A percentile compares a stretch with the other conserved stretches of the same genome.
Evolutionary conservation across 495 filamentous ascomycete species (phyloP).

Genomic region (Talaromyces proteolyticus): DNA sequence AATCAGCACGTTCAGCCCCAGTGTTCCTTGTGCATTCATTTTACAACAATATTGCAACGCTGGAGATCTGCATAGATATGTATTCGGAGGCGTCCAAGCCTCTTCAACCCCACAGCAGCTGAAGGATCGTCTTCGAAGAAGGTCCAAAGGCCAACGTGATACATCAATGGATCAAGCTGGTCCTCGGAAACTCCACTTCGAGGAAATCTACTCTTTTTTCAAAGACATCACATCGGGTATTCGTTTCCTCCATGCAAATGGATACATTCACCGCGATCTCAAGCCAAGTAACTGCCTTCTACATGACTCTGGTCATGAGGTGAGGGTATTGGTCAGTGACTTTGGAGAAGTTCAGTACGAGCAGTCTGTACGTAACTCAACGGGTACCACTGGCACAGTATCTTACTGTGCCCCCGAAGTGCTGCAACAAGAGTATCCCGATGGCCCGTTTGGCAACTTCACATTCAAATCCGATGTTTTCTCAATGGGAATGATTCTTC

Average conservation of each 20-base stretch:
- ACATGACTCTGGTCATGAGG: constrained; percentile 61
- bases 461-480: constrained; percentile 96
- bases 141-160: constrained; percentile 59
- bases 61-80: constrained; percentile 85
- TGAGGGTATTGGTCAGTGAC: constrained; percentile 85
- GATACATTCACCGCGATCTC: constrained; percentile 92
- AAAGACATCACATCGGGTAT: constrained; percentile 90
- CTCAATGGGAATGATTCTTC: constrained; percentile 94
- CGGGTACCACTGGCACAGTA: constrained; percentile 91
- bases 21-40: constrained; percentile 92
- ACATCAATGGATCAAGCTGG: constrained; percentile 37
- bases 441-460: constrained; percentile 80
- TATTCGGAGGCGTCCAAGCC: constrained; percentile 59
- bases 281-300: constrained; percentile 97
- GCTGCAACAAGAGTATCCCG: constrained; percentile 57
- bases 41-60: constrained; percentile 95
- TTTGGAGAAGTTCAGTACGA: constrained; percentile 93
- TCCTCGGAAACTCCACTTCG: constrained; percentile 67
- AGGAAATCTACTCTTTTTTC: constrained; percentile 96
- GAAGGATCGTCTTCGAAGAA: constrained; percentile 78
- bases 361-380: constrained; percentile 73
- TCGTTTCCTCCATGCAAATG: constrained; percentile 84
- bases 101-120: constrained; percentile 69
- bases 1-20: constrained; percentile 79
- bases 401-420: constrained; percentile 98